These are phyloP conservation scores for Phytophthora nicotianae DNA, from an alignment of 352 stramenopile species.

Conservation along the genomic window DNA sequence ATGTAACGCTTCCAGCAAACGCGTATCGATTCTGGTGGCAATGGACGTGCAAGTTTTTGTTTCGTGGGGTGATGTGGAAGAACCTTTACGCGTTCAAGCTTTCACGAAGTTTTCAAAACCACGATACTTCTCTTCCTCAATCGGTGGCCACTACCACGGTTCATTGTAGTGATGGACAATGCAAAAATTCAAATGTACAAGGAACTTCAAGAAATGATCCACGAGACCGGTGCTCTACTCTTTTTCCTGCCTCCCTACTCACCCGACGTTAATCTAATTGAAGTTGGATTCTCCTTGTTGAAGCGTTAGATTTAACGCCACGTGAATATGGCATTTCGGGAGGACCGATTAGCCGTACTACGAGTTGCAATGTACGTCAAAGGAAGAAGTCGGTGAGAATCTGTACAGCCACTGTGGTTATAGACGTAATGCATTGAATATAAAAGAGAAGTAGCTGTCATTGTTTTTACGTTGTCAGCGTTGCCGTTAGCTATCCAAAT, in stretches of 20 bases:
- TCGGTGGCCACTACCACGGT: slow-evolving; percentile 2
- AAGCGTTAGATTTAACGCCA: slow-evolving; percentile 7
- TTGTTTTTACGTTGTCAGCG: too few relatives aligned
- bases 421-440: too few relatives aligned
- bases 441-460: too few relatives aligned
- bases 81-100: slow-evolving; percentile 1
- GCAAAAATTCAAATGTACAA: slow-evolving; percentile 8
- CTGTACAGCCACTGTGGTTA: too few relatives aligned
- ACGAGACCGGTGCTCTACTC: slow-evolving; percentile 8
- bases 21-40: too few relatives aligned
- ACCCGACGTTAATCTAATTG: slow-evolving; percentile 12
- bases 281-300: slow-evolving; percentile 1
- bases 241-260: slow-evolving; percentile 8
- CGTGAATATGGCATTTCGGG: neutral
- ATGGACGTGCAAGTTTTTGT: too few relatives aligned
- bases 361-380: too few relatives aligned
- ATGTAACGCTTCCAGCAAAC: too few relatives aligned
- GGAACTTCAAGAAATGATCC: slow-evolving; percentile 5
- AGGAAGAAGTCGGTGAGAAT: too few relatives aligned
- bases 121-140: slow-evolving; percentile 1
- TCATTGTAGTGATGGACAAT: too few relatives aligned
- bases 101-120: slow-evolving; percentile 1
- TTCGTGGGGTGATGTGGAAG: slow-evolving; percentile 3
- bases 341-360: too few relatives aligned
- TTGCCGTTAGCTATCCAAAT: too few relatives aligned